Conservation (phyloP, 805 yeast species). For the Dipodascus albidus region DNA sequence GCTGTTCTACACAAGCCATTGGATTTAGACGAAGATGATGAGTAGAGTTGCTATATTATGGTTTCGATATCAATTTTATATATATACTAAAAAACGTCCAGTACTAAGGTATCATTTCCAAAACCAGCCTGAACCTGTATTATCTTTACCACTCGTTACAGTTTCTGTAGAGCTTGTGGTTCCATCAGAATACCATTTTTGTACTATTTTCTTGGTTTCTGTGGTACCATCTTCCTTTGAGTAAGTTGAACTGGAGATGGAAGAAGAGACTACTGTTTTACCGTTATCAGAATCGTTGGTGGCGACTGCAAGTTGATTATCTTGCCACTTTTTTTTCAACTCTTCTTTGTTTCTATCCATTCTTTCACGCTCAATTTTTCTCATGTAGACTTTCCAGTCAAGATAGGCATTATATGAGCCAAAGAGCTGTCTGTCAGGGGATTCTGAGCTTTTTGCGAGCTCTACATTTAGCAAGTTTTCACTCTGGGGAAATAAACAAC, state of each 20-base stretch:
- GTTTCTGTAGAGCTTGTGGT: constrained; percentile 20
- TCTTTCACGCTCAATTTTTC: constrained; percentile 16
- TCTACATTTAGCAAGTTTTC: constrained; percentile 9
- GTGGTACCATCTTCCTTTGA: constrained; percentile 17
- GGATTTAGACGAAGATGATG: constrained; percentile 20
- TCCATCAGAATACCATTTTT: constrained; percentile 25
- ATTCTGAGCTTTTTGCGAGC: neutral
- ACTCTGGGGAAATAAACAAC: constrained; percentile 67
- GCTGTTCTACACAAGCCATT: constrained; percentile 17
- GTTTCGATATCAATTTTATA: neutral
- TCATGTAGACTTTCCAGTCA: constrained; percentile 55
- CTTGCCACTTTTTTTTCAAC: neutral
- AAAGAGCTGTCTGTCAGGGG: constrained; percentile 37
- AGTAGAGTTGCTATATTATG: constrained; percentile 9
- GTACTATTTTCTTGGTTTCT: constrained; percentile 20
- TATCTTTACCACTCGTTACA: constrained; percentile 8
- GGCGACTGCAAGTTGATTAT: neutral
- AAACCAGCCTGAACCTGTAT: constrained; percentile 19
- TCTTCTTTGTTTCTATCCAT: neutral
- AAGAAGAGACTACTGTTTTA: neutral
- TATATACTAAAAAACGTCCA: constrained; percentile 1
- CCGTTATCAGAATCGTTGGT: neutral
- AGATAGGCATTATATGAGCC: constrained; percentile 51
- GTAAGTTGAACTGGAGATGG: neutral
- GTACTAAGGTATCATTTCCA: constrained; percentile 18